Conservation (phyloP, 2,329 filamentous ascomycete species). For the Diaporthe destruens region DNA sequence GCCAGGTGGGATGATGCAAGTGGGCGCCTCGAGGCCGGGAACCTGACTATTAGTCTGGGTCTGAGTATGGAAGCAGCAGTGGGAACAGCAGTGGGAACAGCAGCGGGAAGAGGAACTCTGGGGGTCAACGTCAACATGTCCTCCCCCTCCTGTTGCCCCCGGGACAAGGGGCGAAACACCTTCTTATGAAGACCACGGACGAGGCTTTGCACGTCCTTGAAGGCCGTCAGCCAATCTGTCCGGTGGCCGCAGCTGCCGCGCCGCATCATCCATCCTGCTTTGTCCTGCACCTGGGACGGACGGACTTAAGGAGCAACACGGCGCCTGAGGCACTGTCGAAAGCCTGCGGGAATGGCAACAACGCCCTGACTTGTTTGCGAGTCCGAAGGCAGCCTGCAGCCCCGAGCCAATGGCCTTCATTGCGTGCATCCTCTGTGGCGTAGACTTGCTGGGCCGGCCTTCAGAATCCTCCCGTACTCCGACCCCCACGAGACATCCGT, state of each 20-base stretch:
- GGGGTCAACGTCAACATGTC: slow-evolving; percentile 20
- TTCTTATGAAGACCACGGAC: slow-evolving; percentile 12
- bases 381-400: neutral
- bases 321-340: slow-evolving; percentile 3
- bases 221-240: slow-evolving; percentile 7
- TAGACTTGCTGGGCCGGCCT: slow-evolving; percentile 14
- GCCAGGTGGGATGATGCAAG: slow-evolving; percentile 7
- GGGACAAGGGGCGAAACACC: neutral
- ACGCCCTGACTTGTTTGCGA: neutral
- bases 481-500: neutral
- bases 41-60: no score
- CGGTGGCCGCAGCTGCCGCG: neutral
- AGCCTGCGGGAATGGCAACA: slow-evolving; percentile 15
- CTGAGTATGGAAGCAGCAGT: neutral
- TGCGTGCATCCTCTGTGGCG: neutral
- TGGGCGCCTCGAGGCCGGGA: neutral
- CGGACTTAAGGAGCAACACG: slow-evolving; percentile 25
- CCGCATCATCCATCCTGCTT: neutral
- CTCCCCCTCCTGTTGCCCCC: no score
- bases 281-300: slow-evolving; percentile 7
- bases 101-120: neutral
- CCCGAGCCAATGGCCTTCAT: neutral
- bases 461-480: slow-evolving; percentile 27
- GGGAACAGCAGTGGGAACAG: neutral
- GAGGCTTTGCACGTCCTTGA: neutral